phyloP scores from a whole-genome alignment of 345 rosid species.

The Eucalyptus pumila region DNA sequence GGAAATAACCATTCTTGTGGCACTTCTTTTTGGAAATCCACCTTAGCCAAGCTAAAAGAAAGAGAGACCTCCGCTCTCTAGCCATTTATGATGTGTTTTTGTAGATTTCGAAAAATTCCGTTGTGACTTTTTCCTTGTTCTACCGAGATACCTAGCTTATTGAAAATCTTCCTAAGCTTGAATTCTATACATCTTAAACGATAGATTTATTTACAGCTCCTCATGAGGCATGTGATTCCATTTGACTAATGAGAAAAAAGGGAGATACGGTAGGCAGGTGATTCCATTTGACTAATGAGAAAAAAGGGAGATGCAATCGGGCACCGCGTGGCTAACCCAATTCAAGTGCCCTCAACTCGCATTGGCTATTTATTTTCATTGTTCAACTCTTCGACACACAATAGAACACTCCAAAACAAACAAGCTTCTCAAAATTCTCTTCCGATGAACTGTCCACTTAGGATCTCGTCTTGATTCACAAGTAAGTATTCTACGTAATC shows the following conservation, averaged over 20 bases:
- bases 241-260: too few species aligned
- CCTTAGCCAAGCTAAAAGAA: too few species aligned
- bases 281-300: too few species aligned
- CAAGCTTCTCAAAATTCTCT: not conserved
- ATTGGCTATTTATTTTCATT: not conserved
- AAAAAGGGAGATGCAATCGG: fast-evolving
- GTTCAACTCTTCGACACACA: not conserved
- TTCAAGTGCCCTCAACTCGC: not conserved
- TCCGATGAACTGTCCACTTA: fast-evolving
- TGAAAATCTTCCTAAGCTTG: not conserved
- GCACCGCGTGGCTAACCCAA: fast-evolving
- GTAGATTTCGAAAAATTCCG: too few species aligned
- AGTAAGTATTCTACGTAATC: not conserved
- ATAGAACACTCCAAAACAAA: not conserved
- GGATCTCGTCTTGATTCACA: fast-evolving
- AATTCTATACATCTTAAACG: not conserved
- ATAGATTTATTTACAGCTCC: not conserved
- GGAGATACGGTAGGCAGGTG: too few species aligned
- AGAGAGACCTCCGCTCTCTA: too few species aligned
- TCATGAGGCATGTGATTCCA: not conserved
- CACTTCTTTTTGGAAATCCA: too few species aligned
- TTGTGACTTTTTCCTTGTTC: too few species aligned
- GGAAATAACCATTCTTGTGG: too few species aligned
- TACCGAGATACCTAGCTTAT: fast-evolving
- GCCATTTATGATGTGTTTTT: too few species aligned